Evolutionary conservation across 163 green algal species (phyloP).

Genomic region (Coccomyxa subellipsoidea): DNA sequence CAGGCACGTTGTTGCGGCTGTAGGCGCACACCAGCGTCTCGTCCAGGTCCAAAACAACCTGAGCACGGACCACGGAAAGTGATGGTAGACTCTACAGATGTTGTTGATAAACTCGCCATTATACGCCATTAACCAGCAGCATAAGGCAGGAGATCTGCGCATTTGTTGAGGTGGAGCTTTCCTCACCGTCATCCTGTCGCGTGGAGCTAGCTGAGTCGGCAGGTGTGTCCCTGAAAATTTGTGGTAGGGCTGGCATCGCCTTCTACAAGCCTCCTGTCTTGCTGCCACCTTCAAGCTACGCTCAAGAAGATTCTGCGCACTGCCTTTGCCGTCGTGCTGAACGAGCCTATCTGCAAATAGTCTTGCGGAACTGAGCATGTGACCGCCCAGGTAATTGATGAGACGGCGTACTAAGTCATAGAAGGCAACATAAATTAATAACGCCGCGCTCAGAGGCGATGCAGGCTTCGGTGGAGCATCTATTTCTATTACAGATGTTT

Average conservation of each 20-base stretch:
- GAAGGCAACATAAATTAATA: neutral
- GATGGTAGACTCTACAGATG: too few relatives aligned
- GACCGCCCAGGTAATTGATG: neutral
- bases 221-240: neutral
- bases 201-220: neutral
- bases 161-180: neutral
- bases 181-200: neutral
- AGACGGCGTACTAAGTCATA: neutral
- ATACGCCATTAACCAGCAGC: too few relatives aligned
- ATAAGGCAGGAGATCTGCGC: too few relatives aligned
- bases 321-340: neutral
- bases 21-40: conserved; percentile 17
- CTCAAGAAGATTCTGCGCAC: neutral
- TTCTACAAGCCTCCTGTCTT: neutral
- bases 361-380: neutral
- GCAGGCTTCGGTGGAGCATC: neutral
- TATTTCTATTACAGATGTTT: neutral
- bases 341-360: neutral
- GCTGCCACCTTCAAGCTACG: neutral
- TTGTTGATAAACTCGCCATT: too few relatives aligned
- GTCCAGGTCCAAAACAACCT: conserved; percentile 19
- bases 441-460: neutral
- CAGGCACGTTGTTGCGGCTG: neutral
- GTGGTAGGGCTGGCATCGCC: neutral
- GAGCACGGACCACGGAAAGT: neutral